These are phyloP conservation scores for Backusella tuberculispora DNA, from an alignment of 192 early-diverging fungal genomes.

Conservation along the genomic window DNA sequence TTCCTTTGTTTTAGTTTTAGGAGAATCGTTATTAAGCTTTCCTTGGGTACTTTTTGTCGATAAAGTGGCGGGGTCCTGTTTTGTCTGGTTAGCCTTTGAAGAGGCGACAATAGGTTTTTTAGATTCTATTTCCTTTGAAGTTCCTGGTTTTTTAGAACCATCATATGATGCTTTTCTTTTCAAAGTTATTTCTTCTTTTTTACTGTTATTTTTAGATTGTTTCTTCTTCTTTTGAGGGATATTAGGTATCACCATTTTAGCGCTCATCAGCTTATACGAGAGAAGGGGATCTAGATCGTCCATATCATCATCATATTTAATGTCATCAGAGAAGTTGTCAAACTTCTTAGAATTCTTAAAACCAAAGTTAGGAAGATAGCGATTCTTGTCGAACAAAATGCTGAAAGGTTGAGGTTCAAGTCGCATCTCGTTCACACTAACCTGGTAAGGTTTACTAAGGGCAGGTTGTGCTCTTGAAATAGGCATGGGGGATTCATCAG, in stretches of 20 bases:
- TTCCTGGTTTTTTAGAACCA: neutral
- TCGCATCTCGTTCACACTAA: neutral
- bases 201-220: neutral
- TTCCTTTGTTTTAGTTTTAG: neutral
- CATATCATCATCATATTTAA: neutral
- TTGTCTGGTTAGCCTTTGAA: neutral
- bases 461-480: neutral
- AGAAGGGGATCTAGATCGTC: neutral
- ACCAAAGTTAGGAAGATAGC: slow-evolving; percentile 9
- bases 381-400: neutral
- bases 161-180: neutral
- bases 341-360: neutral
- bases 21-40: neutral
- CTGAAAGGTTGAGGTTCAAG: slow-evolving; percentile 1
- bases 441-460: neutral
- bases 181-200: neutral
- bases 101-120: neutral
- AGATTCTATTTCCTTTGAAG: neutral
- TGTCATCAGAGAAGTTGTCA: neutral
- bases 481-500: neutral
- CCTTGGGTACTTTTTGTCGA: neutral
- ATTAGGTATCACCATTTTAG: neutral
- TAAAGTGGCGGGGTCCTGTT: neutral
- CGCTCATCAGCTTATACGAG: neutral
- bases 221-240: neutral